Base-by-base conservation (phyloP, 2,329 filamentous ascomycete genomes). In the Phialemonium atrogriseum region DNA sequence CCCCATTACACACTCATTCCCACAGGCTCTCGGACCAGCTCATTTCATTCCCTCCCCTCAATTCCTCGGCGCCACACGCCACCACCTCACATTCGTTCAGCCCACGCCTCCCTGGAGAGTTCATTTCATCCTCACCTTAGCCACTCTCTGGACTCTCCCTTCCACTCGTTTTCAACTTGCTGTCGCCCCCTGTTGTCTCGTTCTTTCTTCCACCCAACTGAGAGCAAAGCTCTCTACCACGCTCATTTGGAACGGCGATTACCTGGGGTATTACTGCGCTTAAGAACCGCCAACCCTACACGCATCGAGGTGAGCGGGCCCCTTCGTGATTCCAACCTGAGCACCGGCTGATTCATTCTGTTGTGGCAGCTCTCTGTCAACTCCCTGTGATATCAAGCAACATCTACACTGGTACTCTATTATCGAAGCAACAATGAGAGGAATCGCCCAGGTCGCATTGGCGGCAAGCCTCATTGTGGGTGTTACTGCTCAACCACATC, bases 401-500 rank as follows among this genome's bases (percentile, higher is more conserved):
- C 18, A 11, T 30, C 18, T 16, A 22, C 14, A 14, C 26, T 11
- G 26, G 13, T 18, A 29, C 31, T 21, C 26, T 15, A 22, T 18
- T 30, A 35, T 29, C 34, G 30, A 14, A 11, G 20, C 19, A 12
- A 7, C 19, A 27, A 73, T 73, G 69, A 72, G 68, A 62, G 57
- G 58, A 35, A 46, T 70, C 39, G 42, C 67, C 44, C 60, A 62
- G 35, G 54, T 67, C 42, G 64, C 69, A 50, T 49, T 73, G 37
- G 66, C 67, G 58, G 71, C 68, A 36, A 62, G 68, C 24, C 45
- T 74, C 33, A 68, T 66, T 38, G 60, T 59, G 26, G 58, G 70
- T 33, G 69, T 62, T 35, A 63, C 66, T 30, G 79, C 79, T 18
- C 68, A 77, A 47, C 70, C 66, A 37, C 70, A 73, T 49, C 58